Evolutionary conservation across 768 basidiomycete genomes (phyloP), one percentile per base, ranked within the genome.

Genomic region (Pleurotus giganteus): DNA sequence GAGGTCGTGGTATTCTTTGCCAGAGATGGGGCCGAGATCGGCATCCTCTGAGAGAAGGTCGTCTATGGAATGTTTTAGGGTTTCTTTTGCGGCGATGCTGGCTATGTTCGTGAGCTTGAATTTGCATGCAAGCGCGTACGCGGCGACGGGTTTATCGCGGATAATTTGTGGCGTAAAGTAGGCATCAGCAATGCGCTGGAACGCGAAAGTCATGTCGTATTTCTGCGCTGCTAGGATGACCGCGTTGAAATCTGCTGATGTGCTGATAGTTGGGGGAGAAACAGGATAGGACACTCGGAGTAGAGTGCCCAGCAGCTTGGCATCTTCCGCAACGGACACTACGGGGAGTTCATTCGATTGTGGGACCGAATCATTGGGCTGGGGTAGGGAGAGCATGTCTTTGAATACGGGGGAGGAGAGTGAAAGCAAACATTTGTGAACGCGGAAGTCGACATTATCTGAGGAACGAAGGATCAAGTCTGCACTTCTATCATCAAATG

Each of bases 81-180:
- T 72, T 49, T 65, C 54, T 15, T 55, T 63, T 2, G 74, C 73
- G 34, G 75, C 75, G 2, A 64, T 55, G n/a, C 61, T 64, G 11
- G 68, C 65, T 50, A 73, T 69, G 9, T 62, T 59, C 37, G 69
- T 63, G 47, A 73, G 60, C 34, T 67, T 59, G 55, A 71, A 73
- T 32, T 69, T 70, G 53, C 69, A 66, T 21, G 74, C 72, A 54
- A 76, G 68, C 39, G 75, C 74, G 46, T 72, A 76, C 12, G 70
- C 64, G 23, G 72, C 69, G 8, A 77, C 31, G 1, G 75, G 68
- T 29, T 69, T 67, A 46, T 58, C 32, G 3, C 71, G 63, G 2
- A 68, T 47, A 53, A 69, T 61, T 5, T 56, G 37, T 1, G 66
- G 65, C 45, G 62, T 56, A 24, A 62, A 54, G 2, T 75, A 65